These are phyloP conservation scores for Allium sativum DNA, from an alignment of 106 monocot species.

Conservation along the genomic window DNA sequence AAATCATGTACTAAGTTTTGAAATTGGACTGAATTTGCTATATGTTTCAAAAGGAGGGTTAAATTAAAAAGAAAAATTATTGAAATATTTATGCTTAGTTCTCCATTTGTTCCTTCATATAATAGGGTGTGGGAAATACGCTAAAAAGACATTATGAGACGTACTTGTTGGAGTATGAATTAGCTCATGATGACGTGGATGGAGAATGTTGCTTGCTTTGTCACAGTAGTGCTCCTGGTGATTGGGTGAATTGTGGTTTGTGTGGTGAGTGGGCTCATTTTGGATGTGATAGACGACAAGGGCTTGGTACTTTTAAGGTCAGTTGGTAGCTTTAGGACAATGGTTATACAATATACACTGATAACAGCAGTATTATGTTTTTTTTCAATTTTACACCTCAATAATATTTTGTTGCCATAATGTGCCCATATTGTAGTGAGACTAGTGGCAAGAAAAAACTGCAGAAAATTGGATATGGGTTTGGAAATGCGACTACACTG, in stretches of 20 bases:
- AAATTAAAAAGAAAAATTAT: no score
- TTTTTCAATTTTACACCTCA: not conserved
- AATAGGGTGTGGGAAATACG: constrained; percentile 58
- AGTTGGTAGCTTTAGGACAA: not conserved
- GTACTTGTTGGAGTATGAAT: constrained; percentile 67
- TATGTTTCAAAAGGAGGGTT: no score
- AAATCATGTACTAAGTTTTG: no score
- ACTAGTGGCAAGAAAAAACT: constrained; percentile 31
- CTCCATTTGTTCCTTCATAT: not conserved
- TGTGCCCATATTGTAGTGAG: constrained; percentile 46
- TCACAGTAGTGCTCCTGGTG: constrained; percentile 62
- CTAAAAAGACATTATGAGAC: constrained; percentile 73
- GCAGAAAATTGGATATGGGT: constrained; percentile 35
- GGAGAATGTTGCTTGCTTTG: constrained; percentile 53
- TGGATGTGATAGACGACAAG: constrained; percentile 57
- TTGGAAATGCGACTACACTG: constrained; percentile 14
- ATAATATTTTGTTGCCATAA: not conserved
- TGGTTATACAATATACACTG: no score
- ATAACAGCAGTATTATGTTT: no score
- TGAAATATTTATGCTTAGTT: no score
- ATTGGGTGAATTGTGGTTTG: constrained; percentile 66
- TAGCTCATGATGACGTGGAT: constrained; percentile 68
- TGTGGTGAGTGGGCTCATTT: constrained; percentile 76
- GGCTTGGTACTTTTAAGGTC: constrained; percentile 62
- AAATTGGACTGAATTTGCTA: no score